phyloP scores from a whole-genome alignment of 805 yeast species.

The Teunomyces kruisii region DNA sequence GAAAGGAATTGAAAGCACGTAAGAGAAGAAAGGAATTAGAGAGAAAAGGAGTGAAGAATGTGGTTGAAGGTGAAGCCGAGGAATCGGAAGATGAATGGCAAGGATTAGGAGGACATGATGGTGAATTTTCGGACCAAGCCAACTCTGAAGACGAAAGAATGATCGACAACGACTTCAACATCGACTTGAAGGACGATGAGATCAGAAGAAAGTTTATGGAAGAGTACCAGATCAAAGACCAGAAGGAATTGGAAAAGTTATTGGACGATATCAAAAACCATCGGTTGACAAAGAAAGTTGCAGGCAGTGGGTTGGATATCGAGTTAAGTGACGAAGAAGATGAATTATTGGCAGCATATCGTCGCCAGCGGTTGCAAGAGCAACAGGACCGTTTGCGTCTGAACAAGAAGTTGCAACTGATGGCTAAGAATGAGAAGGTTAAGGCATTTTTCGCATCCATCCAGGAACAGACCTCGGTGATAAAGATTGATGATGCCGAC shows the following conservation, averaged over 20 bases:
- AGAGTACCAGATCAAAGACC: constrained; percentile 62
- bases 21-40: constrained; percentile 52
- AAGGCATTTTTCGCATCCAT: constrained; percentile 68
- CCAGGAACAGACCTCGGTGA: constrained; percentile 42
- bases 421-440: constrained; percentile 55
- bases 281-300: constrained; percentile 58
- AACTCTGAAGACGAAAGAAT: constrained; percentile 76
- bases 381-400: constrained; percentile 51
- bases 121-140: constrained; percentile 55
- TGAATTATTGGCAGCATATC: constrained; percentile 50
- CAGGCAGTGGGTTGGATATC: constrained; percentile 52
- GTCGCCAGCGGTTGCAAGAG: constrained; percentile 41
- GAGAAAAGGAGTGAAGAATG: constrained; percentile 53
- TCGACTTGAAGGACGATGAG: constrained; percentile 57
- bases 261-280: constrained; percentile 73
- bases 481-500: constrained; percentile 24
- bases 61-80: constrained; percentile 80
- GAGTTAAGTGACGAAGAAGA: constrained; percentile 79
- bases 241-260: constrained; percentile 61
- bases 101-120: constrained; percentile 76
- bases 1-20: constrained; percentile 32
- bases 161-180: constrained; percentile 68
- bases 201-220: constrained; percentile 57
- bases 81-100: constrained; percentile 90
- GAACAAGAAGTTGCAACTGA: constrained; percentile 40